These are phyloP conservation scores for Vigna mungo DNA, from an alignment of 306 rosid genomes.

Conservation along the genomic window DNA sequence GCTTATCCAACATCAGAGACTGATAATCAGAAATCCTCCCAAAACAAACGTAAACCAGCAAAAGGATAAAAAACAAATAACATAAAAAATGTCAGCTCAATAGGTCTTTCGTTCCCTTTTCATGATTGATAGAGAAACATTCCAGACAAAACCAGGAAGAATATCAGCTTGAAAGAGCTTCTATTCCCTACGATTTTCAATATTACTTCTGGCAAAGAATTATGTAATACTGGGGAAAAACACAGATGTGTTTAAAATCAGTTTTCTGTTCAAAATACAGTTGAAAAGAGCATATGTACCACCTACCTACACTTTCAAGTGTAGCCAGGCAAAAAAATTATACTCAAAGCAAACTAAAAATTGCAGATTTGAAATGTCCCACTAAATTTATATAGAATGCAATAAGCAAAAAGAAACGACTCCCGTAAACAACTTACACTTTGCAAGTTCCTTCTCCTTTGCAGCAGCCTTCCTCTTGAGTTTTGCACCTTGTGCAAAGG, in stretches of 20 bases:
- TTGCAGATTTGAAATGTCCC: conserved; percentile 19
- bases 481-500: conserved; percentile 91
- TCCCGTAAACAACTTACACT: conserved; percentile 61
- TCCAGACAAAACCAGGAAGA: neutral
- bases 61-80: neutral
- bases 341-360: conserved; percentile 32
- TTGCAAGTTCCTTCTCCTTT: conserved; percentile 89
- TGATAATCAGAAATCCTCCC: neutral
- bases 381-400: conserved; percentile 33
- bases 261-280: neutral
- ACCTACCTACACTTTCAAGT: neutral
- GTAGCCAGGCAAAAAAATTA: conserved; percentile 6
- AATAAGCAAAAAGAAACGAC: conserved; percentile 33
- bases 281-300: neutral
- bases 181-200: neutral
- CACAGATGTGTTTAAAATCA: conserved; percentile 3
- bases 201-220: neutral
- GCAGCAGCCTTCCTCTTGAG: conserved; percentile 78
- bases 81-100: neutral
- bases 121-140: neutral
- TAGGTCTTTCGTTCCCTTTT: neutral
- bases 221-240: neutral
- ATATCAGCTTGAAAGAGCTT: neutral
- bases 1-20: neutral
- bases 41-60: conserved; percentile 8